Percentiles rank a stretch among this genome's conserved stretches.
These are phyloP conservation scores for Saksenaea vasiformis DNA, from an alignment of 371 early-diverging fungal genomes.

Conservation along the genomic window DNA sequence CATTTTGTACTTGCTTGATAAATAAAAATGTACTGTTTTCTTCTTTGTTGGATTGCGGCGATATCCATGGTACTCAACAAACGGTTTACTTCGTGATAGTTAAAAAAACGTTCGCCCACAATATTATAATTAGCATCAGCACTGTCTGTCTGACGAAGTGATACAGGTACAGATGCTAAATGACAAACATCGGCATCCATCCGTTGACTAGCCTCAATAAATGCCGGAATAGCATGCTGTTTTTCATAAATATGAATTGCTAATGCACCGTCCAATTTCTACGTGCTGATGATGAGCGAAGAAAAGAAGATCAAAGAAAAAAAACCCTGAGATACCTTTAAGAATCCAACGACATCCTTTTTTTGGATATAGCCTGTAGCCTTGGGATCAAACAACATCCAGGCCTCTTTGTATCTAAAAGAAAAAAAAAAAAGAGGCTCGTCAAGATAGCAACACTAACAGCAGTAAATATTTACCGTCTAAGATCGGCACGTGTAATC, in stretches of 20 bases:
- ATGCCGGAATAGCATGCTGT: constrained; percentile 30
- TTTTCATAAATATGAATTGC: constrained; percentile 44
- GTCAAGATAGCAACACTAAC: too few relatives aligned
- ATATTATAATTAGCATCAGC: constrained; percentile 9
- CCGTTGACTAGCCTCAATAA: constrained; percentile 32
- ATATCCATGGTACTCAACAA: constrained; percentile 39
- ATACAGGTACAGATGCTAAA: constrained; percentile 18
- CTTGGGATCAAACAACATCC: constrained; percentile 47
- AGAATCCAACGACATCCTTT: constrained; percentile 41
- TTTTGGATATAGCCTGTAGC: constrained; percentile 53
- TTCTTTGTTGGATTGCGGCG: constrained; percentile 27
- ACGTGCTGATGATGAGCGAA: neutral
- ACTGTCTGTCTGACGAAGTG: neutral
- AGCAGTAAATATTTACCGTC: too few relatives aligned
- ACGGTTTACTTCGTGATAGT: constrained; percentile 27
- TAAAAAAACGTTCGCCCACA: constrained; percentile 29
- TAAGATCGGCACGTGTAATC: constrained; percentile 52
- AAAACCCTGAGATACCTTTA: too few relatives aligned
- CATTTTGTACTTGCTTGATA: constrained; percentile 38
- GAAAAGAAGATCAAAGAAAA: neutral
- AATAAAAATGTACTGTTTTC: constrained; percentile 35
- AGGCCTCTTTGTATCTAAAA: constrained; percentile 53
- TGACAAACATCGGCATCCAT: constrained; percentile 25
- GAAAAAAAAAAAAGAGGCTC: too few relatives aligned
- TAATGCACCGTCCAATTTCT: constrained; percentile 45